phyloP scores from a whole-genome alignment of 2,329 filamentous ascomycete genomes.

The Rutstroemia sp. region DNA sequence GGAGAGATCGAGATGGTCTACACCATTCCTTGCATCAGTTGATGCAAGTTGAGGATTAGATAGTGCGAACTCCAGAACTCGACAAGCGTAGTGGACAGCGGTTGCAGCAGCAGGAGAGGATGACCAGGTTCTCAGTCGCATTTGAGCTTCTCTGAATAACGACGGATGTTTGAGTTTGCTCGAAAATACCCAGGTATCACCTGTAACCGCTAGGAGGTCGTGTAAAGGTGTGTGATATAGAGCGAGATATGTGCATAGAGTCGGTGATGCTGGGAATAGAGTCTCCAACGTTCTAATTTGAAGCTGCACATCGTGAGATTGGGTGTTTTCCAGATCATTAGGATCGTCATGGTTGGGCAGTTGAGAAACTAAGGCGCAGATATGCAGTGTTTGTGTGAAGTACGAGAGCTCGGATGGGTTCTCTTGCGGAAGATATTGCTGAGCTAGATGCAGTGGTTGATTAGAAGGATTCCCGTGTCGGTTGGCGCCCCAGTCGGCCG shows the following conservation, averaged over 20 bases:
- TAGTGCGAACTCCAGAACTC: conserved; percentile 39
- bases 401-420: conserved; percentile 4
- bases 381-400: conserved; percentile 22
- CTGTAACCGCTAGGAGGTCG: conserved; percentile 49
- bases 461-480: conserved; percentile 4
- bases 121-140: conserved; percentile 39
- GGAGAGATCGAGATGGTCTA: conserved; percentile 30
- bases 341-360: conserved; percentile 21
- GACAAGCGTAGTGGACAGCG: conserved; percentile 44
- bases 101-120: conserved; percentile 38
- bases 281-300: neutral
- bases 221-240: conserved; percentile 52
- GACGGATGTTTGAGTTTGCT: conserved; percentile 41
- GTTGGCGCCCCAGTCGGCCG: conserved; percentile 38
- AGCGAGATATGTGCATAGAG: conserved; percentile 48
- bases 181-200: conserved; percentile 51
- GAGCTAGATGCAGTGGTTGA: conserved; percentile 14
- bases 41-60: conserved; percentile 28
- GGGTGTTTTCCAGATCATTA: conserved; percentile 27
- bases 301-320: conserved; percentile 4
- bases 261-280: conserved; percentile 39
- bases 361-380: conserved; percentile 21
- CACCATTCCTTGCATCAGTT: neutral
- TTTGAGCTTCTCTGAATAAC: conserved; percentile 41
- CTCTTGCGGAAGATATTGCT: conserved; percentile 12